phyloP scores from a whole-genome alignment of 1,284 basidiomycete genomes.

The Pseudozyma hubeiensis region DNA sequence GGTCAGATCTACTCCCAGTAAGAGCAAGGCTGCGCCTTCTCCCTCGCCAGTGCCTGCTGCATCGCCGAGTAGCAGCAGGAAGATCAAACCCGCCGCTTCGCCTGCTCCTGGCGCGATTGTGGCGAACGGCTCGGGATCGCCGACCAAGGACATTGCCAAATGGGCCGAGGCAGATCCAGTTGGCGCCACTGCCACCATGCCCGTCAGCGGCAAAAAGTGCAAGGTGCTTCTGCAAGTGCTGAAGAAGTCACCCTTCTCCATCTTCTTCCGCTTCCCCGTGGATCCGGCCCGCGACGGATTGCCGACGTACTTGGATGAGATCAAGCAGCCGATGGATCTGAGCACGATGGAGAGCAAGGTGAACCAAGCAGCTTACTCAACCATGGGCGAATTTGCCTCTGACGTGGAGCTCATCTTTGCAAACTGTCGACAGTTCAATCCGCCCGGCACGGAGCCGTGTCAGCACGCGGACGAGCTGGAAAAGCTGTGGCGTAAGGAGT shows the following conservation, averaged over 20 bases:
- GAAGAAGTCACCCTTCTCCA: slow-evolving; percentile 77
- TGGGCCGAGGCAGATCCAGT: slow-evolving; percentile 48
- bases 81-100: slow-evolving; percentile 19
- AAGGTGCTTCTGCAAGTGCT: slow-evolving; percentile 78
- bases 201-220: slow-evolving; percentile 74
- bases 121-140: slow-evolving; percentile 19
- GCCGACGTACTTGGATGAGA: slow-evolving; percentile 94
- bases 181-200: slow-evolving; percentile 46
- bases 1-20: slow-evolving; percentile 3
- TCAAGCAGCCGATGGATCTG: slow-evolving; percentile 91
- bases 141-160: slow-evolving; percentile 37
- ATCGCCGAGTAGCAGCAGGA: slow-evolving; percentile 23
- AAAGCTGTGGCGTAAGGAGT: slow-evolving; percentile 84
- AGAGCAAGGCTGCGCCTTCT: slow-evolving; percentile 12
- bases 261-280: slow-evolving; percentile 86
- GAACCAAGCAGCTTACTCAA: slow-evolving; percentile 50
- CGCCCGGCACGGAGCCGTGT: slow-evolving; percentile 76
- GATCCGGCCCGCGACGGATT: slow-evolving; percentile 79
- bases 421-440: slow-evolving; percentile 76
- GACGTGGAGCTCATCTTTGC: slow-evolving; percentile 86
- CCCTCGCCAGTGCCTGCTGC: slow-evolving; percentile 20
- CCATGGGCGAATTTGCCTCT: slow-evolving; percentile 75
- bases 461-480: slow-evolving; percentile 80
- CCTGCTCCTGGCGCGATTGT: slow-evolving; percentile 8
- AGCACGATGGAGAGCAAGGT: slow-evolving; percentile 81